Percentiles rank a stretch among this genome's conserved stretches.
These are phyloP conservation scores for Exophiala sideris DNA, from an alignment of 2,329 filamentous ascomycete species.

Conservation along the genomic window DNA sequence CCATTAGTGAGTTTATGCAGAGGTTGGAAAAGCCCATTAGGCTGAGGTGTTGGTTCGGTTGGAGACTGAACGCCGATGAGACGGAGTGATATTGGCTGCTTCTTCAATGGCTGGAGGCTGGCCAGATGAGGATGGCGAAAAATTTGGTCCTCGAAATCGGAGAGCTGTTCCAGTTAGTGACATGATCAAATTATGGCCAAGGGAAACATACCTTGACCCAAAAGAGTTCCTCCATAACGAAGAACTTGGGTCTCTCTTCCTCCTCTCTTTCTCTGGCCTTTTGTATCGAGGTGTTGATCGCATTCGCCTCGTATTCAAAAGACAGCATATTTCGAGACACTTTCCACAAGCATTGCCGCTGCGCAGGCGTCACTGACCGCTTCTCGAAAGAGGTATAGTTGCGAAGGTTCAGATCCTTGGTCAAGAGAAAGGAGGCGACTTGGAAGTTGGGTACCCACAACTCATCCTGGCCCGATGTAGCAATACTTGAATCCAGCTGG, in stretches of 20 bases:
- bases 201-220: constrained; percentile 46
- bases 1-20: constrained; percentile 17
- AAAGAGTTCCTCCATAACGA: constrained; percentile 49
- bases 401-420: constrained; percentile 48
- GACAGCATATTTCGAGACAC: constrained; percentile 45
- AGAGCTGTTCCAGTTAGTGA: constrained; percentile 36
- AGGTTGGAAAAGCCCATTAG: constrained; percentile 10
- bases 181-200: constrained; percentile 7
- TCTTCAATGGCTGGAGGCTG: constrained; percentile 9
- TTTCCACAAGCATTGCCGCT: constrained; percentile 47
- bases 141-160: constrained; percentile 50
- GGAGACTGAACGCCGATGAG: constrained; percentile 1
- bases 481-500: constrained; percentile 42
- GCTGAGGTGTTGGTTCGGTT: constrained; percentile 4
- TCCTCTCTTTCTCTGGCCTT: constrained; percentile 41
- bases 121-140: constrained; percentile 46
- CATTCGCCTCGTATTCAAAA: constrained; percentile 39
- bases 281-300: constrained; percentile 36
- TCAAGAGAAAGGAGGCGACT: constrained; percentile 47
- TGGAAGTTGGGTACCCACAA: constrained; percentile 50
- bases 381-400: constrained; percentile 44
- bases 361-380: constrained; percentile 40
- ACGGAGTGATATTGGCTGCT: constrained; percentile 23
- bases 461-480: constrained; percentile 38
- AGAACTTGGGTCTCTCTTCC: constrained; percentile 47